A percentile compares a stretch with the other conserved stretches of the same genome.
phyloP scores from a whole-genome alignment of 441 rosid species.

The Mallotus repandus region DNA sequence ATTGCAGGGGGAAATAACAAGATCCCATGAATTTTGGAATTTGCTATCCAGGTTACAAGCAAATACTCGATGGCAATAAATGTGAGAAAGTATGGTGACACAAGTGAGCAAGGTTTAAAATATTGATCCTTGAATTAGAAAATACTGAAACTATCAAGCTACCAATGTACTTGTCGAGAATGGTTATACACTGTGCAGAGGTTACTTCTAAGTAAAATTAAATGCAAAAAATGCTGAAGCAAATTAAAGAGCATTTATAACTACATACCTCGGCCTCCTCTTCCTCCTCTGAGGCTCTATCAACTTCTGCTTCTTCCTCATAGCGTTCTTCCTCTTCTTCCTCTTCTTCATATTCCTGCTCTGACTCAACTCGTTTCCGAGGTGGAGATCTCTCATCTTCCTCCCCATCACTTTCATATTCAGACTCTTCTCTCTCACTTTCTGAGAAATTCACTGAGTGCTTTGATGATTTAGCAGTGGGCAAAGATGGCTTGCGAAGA shows the following conservation, averaged over 20 bases:
- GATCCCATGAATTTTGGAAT: background rate
- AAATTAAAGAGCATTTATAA: background rate
- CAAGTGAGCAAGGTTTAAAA: constrained; percentile 20
- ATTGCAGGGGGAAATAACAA: no score
- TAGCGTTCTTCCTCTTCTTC: constrained; percentile 64
- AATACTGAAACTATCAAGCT: no score
- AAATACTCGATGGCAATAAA: background rate
- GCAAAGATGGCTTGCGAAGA: constrained; percentile 55
- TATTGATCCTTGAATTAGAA: no score
- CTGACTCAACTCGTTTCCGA: constrained; percentile 61
- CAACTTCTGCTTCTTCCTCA: constrained; percentile 51
- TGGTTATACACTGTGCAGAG: background rate
- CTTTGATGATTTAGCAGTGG: constrained; percentile 56
- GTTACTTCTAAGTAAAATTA: background rate
- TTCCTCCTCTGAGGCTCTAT: constrained; percentile 74
- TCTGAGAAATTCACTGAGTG: constrained; percentile 74
- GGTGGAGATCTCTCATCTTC: constrained; percentile 65
- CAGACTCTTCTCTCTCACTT: constrained; percentile 94
- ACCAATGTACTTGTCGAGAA: no score
- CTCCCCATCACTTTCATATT: constrained; percentile 89
- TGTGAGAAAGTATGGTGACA: background rate
- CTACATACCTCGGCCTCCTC: constrained; percentile 64
- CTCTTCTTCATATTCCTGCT: constrained; percentile 79
- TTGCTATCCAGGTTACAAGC: background rate
- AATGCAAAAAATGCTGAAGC: background rate